Percentiles rank a stretch among this genome's conserved stretches.
Evolutionary conservation across 768 basidiomycete genomes (phyloP).

Genomic region (Xerocomellus amylosporus): DNA sequence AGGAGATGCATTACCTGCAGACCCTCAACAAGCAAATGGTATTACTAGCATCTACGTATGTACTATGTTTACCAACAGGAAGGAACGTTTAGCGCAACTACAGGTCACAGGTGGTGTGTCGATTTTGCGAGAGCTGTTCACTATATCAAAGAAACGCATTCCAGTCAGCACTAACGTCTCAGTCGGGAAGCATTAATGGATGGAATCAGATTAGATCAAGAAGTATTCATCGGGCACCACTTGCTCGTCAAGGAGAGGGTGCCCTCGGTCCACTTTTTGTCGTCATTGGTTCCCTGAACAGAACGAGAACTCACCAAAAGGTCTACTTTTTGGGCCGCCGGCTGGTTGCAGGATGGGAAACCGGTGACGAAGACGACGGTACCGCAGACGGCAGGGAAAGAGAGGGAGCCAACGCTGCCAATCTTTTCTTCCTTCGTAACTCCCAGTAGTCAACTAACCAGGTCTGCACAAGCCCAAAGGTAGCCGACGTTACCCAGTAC

Average conservation of each 20-base stretch:
- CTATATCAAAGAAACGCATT: neutral
- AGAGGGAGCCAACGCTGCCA: slow-evolving; percentile 1
- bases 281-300: slow-evolving; percentile 51
- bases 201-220: slow-evolving; percentile 93
- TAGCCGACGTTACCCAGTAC: slow-evolving; percentile 77
- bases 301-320: slow-evolving; percentile 16
- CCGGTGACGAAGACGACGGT: neutral
- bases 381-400: neutral
- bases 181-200: neutral
- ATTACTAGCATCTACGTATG: slow-evolving; percentile 1
- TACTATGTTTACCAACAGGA: neutral
- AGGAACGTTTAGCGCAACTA: neutral
- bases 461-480: slow-evolving; percentile 70
- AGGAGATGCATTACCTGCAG: neutral
- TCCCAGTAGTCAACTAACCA: slow-evolving; percentile 72
- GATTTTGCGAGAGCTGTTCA: neutral
- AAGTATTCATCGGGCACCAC: slow-evolving; percentile 55
- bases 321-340: slow-evolving; percentile 17
- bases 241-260: slow-evolving; percentile 41
- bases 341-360: neutral
- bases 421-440: slow-evolving; percentile 35
- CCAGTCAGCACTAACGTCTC: slow-evolving; percentile 10
- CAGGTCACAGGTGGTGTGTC: neutral
- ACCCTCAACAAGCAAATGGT: neutral
- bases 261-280: slow-evolving; percentile 73